Percentiles rank a stretch among this genome's conserved stretches.
These are phyloP conservation scores for Atractiella rhizophila DNA, from an alignment of 768 basidiomycete species.

Conservation along the genomic window DNA sequence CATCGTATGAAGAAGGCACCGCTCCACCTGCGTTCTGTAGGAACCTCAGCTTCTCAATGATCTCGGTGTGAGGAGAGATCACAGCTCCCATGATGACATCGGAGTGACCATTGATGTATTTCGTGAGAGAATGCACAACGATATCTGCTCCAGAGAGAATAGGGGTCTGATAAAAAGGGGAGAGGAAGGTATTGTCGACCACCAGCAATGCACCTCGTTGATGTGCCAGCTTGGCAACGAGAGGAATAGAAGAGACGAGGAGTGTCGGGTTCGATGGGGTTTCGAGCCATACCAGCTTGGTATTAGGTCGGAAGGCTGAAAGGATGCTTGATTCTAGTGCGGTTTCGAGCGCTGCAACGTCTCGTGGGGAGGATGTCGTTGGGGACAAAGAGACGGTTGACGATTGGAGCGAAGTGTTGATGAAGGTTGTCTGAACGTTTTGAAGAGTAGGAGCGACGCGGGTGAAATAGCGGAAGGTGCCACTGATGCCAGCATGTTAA, in stretches of 20 bases:
- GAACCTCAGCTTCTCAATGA: neutral
- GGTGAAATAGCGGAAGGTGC: constrained; percentile 62
- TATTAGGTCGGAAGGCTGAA: constrained; percentile 44
- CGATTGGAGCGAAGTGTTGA: too few species aligned
- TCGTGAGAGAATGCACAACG: constrained; percentile 43
- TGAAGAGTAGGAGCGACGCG: constrained; percentile 40
- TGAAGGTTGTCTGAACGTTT: constrained; percentile 43
- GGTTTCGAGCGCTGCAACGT: constrained; percentile 25
- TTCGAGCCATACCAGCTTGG: constrained; percentile 90
- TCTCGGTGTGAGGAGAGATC: neutral
- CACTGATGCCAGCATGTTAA: constrained; percentile 36
- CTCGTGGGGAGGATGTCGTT: constrained; percentile 1
- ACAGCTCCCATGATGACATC: constrained; percentile 25
- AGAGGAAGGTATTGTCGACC: constrained; percentile 44
- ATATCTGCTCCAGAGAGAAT: constrained; percentile 52
- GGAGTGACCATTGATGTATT: constrained; percentile 85
- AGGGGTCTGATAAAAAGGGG: constrained; percentile 71
- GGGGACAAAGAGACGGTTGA: constrained; percentile 1
- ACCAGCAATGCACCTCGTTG: constrained; percentile 43
- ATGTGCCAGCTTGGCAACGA: constrained; percentile 40
- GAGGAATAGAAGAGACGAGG: constrained; percentile 51
- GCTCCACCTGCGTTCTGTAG: constrained; percentile 17
- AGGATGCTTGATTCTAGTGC: constrained; percentile 39
- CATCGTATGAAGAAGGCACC: constrained; percentile 45
- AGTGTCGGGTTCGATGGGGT: constrained; percentile 86